phyloP scores from a whole-genome alignment of 495 filamentous ascomycete species.

The Podospora pseudocomata region DNA sequence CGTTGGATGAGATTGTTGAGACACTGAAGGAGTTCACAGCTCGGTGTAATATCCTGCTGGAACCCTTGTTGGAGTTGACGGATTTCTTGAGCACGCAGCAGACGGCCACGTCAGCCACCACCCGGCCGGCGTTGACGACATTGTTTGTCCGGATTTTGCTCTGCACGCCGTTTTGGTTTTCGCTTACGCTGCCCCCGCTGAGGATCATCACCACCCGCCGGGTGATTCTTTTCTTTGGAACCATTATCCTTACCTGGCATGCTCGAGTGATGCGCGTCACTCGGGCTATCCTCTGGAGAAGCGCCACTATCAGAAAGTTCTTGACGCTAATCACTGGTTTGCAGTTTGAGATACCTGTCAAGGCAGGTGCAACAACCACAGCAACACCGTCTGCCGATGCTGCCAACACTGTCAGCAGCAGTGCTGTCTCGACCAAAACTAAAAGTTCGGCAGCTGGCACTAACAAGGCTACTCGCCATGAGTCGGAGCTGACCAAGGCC shows the following conservation, averaged over 20 bases:
- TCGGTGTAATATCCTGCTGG: slow-evolving; percentile 85
- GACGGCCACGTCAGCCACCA: slow-evolving; percentile 88
- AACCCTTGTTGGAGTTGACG: slow-evolving; percentile 81
- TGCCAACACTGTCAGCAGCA: not conserved
- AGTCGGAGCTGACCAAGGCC: slow-evolving; percentile 39
- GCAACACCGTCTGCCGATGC: not conserved
- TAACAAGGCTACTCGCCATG: slow-evolving; percentile 17
- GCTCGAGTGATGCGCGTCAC: slow-evolving; percentile 80
- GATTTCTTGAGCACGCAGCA: slow-evolving; percentile 91
- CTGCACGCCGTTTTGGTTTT: slow-evolving; percentile 82
- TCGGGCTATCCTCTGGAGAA: slow-evolving; percentile 88
- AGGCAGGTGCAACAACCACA: slow-evolving; percentile 10
- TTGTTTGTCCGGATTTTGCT: slow-evolving; percentile 86
- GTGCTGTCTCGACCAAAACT: slow-evolving; percentile 13
- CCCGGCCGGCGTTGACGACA: slow-evolving; percentile 82
- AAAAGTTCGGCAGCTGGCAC: slow-evolving; percentile 15
- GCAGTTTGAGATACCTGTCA: slow-evolving; percentile 51
- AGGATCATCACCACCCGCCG: slow-evolving; percentile 84
- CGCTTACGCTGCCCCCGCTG: slow-evolving; percentile 74
- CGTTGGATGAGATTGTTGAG: slow-evolving; percentile 94
- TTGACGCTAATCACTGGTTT: slow-evolving; percentile 73
- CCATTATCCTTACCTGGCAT: slow-evolving; percentile 83
- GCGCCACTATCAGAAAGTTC: slow-evolving; percentile 63
- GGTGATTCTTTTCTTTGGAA: slow-evolving; percentile 73
- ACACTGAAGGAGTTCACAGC: slow-evolving; percentile 82